A percentile compares a stretch with the other conserved stretches of the same genome.
phyloP scores from a whole-genome alignment of 768 basidiomycete genomes.

The Russula emetica region DNA sequence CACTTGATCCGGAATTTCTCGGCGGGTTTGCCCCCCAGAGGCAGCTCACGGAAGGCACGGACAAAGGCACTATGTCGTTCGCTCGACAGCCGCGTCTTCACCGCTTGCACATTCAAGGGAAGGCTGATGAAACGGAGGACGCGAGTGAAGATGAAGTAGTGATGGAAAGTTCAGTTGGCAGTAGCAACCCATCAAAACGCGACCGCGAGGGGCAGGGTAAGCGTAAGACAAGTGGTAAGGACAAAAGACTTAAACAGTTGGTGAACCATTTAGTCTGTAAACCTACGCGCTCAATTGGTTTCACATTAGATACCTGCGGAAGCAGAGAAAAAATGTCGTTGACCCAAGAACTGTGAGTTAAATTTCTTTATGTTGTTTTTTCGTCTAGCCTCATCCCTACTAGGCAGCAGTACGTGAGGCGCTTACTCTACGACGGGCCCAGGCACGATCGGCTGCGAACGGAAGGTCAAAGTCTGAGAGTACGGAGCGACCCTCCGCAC shows the following conservation, averaged over 20 bases:
- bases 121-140: conserved; percentile 64
- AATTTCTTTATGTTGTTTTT: conserved; percentile 1
- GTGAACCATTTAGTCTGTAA: neutral
- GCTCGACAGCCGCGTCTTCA: conserved; percentile 77
- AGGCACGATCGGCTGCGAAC: conserved; percentile 31
- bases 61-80: conserved; percentile 51
- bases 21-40: conserved; percentile 62
- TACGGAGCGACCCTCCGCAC: conserved; percentile 35
- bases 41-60: conserved; percentile 50
- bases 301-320: conserved; percentile 58
- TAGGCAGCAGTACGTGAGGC: conserved; percentile 45
- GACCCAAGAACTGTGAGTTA: conserved; percentile 67
- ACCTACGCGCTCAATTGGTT: neutral
- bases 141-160: conserved; percentile 33
- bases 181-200: conserved; percentile 32
- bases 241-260: conserved; percentile 77
- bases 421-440: conserved; percentile 37
- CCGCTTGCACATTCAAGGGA: conserved; percentile 65
- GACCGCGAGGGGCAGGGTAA: conserved; percentile 50
- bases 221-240: conserved; percentile 82
- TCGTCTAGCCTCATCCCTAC: conserved; percentile 14
- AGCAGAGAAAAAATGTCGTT: conserved; percentile 92
- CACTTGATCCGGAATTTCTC: conserved; percentile 72
- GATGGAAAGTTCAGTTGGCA: conserved; percentile 39
- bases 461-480: conserved; percentile 27